A percentile compares a stretch with the other conserved stretches of the same genome.
These are phyloP conservation scores for Diaporthe aspalathi DNA, from an alignment of 2,329 filamentous ascomycete species.

Conservation along the genomic window DNA sequence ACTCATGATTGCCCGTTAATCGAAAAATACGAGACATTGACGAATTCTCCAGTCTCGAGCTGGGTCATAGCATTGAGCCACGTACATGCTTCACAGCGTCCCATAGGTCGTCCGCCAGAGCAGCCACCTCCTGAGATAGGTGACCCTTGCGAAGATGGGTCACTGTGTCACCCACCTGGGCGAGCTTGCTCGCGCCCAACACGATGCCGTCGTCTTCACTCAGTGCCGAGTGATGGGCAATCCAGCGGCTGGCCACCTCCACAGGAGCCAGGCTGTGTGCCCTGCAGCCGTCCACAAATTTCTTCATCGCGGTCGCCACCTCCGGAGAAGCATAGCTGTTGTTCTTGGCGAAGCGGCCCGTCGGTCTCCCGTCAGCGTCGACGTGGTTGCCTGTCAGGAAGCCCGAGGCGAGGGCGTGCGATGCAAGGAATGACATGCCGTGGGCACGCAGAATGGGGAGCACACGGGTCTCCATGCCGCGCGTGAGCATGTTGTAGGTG, in stretches of 20 bases:
- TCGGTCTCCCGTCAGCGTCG: constrained; percentile 43
- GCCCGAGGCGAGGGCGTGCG: constrained; percentile 42
- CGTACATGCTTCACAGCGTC: constrained; percentile 7
- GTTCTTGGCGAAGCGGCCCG: constrained; percentile 42
- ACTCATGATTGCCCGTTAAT: no score
- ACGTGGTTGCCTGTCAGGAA: constrained; percentile 51
- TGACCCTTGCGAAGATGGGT: constrained; percentile 17
- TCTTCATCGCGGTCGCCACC: constrained; percentile 46
- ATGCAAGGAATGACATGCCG: constrained; percentile 43
- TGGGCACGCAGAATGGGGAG: constrained; percentile 51
- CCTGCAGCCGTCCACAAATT: constrained; percentile 45
- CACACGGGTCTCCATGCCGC: constrained; percentile 50
- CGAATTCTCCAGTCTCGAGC: no score
- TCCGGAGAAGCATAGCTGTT: constrained; percentile 46
- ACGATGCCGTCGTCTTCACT: constrained; percentile 39
- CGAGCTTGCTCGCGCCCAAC: constrained; percentile 40
- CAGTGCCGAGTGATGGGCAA: constrained; percentile 39
- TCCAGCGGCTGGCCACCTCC: constrained; percentile 47
- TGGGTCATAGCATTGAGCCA: constrained; percentile 24
- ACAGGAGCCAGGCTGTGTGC: constrained; percentile 45
- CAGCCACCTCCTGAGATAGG: constrained; percentile 11
- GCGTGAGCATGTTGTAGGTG: constrained; percentile 52
- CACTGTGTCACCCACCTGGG: constrained; percentile 35
- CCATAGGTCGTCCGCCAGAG: constrained; percentile 20
- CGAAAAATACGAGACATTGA: no score